Evolutionary conservation across 768 basidiomycete genomes (phyloP), one percentile per base, ranked within the genome.

Genomic region (Suillus hirtellus): DNA sequence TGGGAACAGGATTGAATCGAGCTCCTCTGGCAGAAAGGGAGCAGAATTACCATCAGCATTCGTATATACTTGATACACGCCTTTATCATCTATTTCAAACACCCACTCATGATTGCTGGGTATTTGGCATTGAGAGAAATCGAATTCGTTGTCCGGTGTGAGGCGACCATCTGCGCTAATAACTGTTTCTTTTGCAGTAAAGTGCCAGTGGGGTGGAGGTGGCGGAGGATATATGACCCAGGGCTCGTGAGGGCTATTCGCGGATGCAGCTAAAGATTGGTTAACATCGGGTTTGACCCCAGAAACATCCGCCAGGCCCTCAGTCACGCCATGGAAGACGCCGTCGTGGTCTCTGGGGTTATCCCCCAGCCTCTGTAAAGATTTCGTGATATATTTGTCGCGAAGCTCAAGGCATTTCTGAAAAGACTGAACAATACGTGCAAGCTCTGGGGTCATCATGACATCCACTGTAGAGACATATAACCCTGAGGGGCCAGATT

Each of bases 131-230:
- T 86, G 79, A 61, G 84, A 80, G 65, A 92, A 88, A 15, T 82
- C 77, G 69, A 97, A 96, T n/a, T 81, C 78, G 12, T 76, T 62
- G 46, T 66, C 70, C 47, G 68, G 62, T 46, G 71, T 60, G 59
- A 67, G 64, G 60, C 27, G 68, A 61, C 38, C 76, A 58, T 81
- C 82, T 11, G 78, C 67, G 63, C 80, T 84, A 40, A 83, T 78
- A 9, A 77, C 78, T 12, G 79, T 77, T 27, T 82, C 73, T 56
- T 84, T 77, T 54, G 84, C 79, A 46, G 79, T 83, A 88, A 92
- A 95, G 70, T 94, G 93, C 97, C 97, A 99, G 69, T 95, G 95
- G 0, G 96, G 96, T 3, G 93, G 92, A 0, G 97, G 97, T 5
- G 97, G 96, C 12, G 81, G 83, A 0, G 97, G 97, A 68, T 97